Base-by-base conservation (phyloP, 768 basidiomycete genomes). In the Ramaria sp. region DNA sequence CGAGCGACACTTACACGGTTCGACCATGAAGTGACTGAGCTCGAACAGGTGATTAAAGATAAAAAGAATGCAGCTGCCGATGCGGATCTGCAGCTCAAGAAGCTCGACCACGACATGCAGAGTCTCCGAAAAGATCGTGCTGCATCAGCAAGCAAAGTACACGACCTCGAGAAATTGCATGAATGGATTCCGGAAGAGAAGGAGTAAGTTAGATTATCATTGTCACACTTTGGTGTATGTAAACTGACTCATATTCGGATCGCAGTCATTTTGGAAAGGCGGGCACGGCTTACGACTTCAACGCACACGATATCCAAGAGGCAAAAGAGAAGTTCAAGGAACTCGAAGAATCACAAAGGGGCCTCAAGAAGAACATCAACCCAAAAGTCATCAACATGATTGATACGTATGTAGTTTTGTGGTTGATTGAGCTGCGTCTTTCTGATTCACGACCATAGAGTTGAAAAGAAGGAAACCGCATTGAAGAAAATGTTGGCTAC, bases 301-400 rank as follows among this genome's bases (percentile, higher is more conserved):
- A 69, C 3, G 71, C 75, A 2, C 72, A 80, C 54, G 81, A 96
- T 64, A 78, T 92, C 19, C 69, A 54, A 1, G 70, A 74, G 51
- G 71, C 88, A 60, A 73, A 77, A 47, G 74, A 80, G 42, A 86
- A 84, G 66, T 85, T 84, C 24, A 72, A 75, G 7, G 88, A 91
- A 63, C 76, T 98, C 11, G 84, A 90, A 62, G 74, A 79, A 19
- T 75, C 82, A 47, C 91, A 91, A 66, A 86, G 85, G 63, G 83
- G 84, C 20, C 84, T 91, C 83, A 94, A 92, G 74, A 91, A 92
- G 74, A 96, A 94, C 69, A 78, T 98, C 64, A 98, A 99, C 63
- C 85, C 86, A 3, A 96, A 95, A 69, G 93, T 92, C 47, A 83
- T 96, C 74, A 90, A 86, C 63, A 94, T 94, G 88, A 90, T 97